Base-by-base conservation (phyloP, 1,284 basidiomycete species). In the Cryptococcus floricola region DNA sequence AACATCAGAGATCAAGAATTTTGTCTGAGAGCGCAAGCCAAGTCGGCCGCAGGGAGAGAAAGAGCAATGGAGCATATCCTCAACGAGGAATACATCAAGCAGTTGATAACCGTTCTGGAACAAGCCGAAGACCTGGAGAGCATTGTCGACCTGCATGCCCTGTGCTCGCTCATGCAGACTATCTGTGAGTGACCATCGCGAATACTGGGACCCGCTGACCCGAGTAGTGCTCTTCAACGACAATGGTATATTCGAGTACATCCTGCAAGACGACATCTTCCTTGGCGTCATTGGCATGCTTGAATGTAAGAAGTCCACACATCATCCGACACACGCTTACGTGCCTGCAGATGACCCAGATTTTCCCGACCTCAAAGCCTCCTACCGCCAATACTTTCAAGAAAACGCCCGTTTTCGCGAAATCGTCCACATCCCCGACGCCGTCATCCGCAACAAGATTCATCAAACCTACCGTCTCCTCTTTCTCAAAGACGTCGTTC, bases 401-500 rank as follows among this genome's bases (percentile, higher is more conserved):
- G 83, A 89, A 63, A 86, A 85, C 13, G 84, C 90, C 4, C 86
- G 84, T 50, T 98, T 91, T 77, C 87, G 90, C 61, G 85, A 93
- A 74, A 91, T 93, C 46, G 86, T 97, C 57, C 81, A 84, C 28
- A 88, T 96, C 68, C 82, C 83, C 44, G 89, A 94, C 66, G 77
- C 81, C 19, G 63, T 73, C 48, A 86, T 95, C 45, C 85, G 87
- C 67, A 83, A 83, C 60, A 96, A 98, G 78, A 89, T 98, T 46
- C 93, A 97, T 52, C 91, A 96, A 70, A 97, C 93, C 1, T 98
- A 97, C 71, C 89, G 95, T 13, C 82, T 99, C 4, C 89, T 92
- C 68, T 98, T 95, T 77, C 87, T 99, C 62, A 98, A 97, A 75
- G 95, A 98, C 71, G 95, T 99, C 57, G 91, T 98, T 39, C 87